Evolutionary conservation across 805 yeast genomes (phyloP).

Genomic region (Suhomyces pyralidae): DNA sequence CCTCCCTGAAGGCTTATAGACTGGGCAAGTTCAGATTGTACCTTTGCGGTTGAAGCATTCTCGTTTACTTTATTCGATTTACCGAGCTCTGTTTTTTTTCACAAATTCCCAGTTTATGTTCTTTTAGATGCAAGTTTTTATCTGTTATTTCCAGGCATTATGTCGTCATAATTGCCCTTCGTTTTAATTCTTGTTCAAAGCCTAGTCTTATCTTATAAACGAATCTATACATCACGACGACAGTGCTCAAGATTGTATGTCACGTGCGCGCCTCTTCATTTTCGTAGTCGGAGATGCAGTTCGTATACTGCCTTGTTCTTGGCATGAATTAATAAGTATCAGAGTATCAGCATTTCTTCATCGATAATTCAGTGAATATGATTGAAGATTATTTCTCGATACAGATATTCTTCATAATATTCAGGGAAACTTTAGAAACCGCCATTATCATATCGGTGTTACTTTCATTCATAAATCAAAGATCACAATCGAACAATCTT

Average conservation of each 20-base stretch:
- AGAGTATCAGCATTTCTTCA: neutral
- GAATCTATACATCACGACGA: neutral
- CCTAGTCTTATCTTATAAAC: neutral
- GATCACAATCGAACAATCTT: slow-evolving; percentile 4
- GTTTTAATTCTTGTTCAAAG: neutral
- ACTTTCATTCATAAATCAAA: slow-evolving; percentile 25
- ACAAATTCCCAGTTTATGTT: neutral
- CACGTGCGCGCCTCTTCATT: neutral
- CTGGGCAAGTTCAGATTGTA: neutral
- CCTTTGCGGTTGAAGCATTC: neutral
- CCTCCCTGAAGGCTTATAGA: slow-evolving; percentile 24
- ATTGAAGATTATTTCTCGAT: slow-evolving; percentile 23
- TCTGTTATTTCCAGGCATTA: neutral
- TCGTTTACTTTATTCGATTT: neutral
- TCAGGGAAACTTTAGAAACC: slow-evolving; percentile 29
- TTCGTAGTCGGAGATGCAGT: neutral
- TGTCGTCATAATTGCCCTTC: neutral
- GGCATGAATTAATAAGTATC: neutral
- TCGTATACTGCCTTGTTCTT: neutral
- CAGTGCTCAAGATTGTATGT: neutral
- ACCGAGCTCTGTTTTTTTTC: neutral
- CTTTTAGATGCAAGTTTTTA: neutral
- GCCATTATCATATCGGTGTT: slow-evolving; percentile 29
- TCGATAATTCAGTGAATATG: slow-evolving; percentile 1
- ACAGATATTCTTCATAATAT: slow-evolving; percentile 28